Base-by-base conservation (phyloP, 768 basidiomycete genomes). In the Nidula microcarpa region DNA sequence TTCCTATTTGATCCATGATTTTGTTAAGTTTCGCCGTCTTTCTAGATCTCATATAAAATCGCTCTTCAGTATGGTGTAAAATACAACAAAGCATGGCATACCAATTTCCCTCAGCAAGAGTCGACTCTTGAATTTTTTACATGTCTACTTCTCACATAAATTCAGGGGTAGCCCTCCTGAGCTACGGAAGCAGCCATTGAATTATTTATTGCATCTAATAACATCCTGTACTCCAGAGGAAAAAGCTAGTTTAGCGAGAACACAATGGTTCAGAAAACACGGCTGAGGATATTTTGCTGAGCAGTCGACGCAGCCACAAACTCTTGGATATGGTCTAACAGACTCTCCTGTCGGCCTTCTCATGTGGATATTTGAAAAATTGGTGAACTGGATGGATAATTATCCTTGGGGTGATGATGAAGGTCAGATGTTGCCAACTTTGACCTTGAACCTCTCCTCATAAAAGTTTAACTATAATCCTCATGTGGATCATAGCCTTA, bases 391-490 rank as follows among this genome's bases (percentile, higher is more conserved):
- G 75, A 72, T 75, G 0, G 81, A 82, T 53, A 55, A 60, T 0
- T 82, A 84, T 61, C 71, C 73, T 0, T 84, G 81, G 80, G 68
- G 70, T 13, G 79, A 83, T 45, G 82, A 83, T 23, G 81, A 83
- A 65, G 68, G 81, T 74, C 37, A 33, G 5, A 47, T 36, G 2
- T 17, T 18, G 8, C 16, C 16, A n/a, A 44, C 35, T 14, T 35
- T 47, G 59, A 53, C 52, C n/a, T 23, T 63, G 18, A 61, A 64
- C 0, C 60, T 55, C 18, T 41, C 39, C 23, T 41, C 3, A 16
- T 54, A 57, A 36, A 54, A 11, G 39, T 41, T 41, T 11, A 41
- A 11, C 4, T 41, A 41, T 41, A 83, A 81, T 82, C 4, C 56
- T 84, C n/a, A 81, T 78, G 0, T 84, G 82, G 82, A 64, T n/a